These are phyloP conservation scores for Pharus latifolius DNA, from an alignment of 176 grass and related monocot genomes.

Conservation along the genomic window DNA sequence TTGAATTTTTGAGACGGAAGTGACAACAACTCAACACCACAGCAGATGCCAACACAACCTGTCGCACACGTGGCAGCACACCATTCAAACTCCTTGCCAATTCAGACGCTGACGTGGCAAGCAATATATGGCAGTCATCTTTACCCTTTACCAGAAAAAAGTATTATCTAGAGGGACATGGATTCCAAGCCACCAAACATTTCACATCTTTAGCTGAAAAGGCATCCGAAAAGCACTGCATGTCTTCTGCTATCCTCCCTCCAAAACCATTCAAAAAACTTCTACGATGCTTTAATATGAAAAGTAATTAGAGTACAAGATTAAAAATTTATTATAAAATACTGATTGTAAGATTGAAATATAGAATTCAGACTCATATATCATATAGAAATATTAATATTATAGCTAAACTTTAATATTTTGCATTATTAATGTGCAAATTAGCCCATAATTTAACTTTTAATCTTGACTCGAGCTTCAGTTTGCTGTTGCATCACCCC, in stretches of 20 bases:
- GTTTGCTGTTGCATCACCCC: constrained; percentile 2
- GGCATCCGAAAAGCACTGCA: constrained; percentile 4
- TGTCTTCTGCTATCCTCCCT: constrained; percentile 14
- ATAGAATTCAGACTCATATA: too few relatives aligned
- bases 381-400: too few relatives aligned
- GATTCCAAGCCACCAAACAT: constrained; percentile 1
- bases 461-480: background rate
- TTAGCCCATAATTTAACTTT: too few relatives aligned
- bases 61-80: background rate
- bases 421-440: too few relatives aligned
- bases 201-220: constrained; percentile 21
- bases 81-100: constrained; percentile 1
- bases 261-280: constrained; percentile 30
- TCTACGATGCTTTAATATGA: too few relatives aligned
- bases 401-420: background rate
- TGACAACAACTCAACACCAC: too few relatives aligned
- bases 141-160: background rate
- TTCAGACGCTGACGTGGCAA: background rate
- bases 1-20: too few relatives aligned
- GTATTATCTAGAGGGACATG: background rate
- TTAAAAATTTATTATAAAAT: too few relatives aligned
- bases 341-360: too few relatives aligned
- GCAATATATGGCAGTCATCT: background rate
- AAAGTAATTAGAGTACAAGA: too few relatives aligned
- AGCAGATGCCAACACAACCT: background rate